These are phyloP conservation scores for Sisymbrium irio DNA, from an alignment of 345 rosid genomes.

Conservation along the genomic window DNA sequence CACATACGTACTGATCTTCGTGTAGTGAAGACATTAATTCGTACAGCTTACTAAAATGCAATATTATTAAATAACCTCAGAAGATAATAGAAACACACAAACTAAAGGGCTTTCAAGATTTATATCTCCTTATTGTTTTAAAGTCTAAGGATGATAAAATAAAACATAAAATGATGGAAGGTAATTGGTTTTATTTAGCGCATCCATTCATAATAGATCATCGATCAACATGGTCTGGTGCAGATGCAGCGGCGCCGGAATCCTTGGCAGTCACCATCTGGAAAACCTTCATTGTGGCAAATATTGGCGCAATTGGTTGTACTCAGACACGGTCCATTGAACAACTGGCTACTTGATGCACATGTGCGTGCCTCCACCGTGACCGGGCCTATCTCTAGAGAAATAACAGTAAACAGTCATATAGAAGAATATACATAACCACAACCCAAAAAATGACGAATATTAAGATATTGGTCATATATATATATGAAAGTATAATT, in stretches of 20 bases:
- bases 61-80: background rate
- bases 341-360: slow-evolving; percentile 18
- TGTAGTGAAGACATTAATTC: background rate
- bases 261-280: slow-evolving; percentile 33
- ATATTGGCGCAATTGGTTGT: slow-evolving; percentile 18
- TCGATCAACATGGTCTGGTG: slow-evolving; percentile 14
- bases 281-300: slow-evolving; percentile 31
- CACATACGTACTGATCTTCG: too few species aligned
- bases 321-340: slow-evolving; percentile 31
- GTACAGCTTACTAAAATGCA: background rate
- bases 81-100: background rate
- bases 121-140: background rate
- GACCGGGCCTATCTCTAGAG: slow-evolving; percentile 16
- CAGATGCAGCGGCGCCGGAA: slow-evolving; percentile 27
- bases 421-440: background rate
- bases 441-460: background rate
- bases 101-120: background rate
- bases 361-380: slow-evolving; percentile 27
- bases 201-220: background rate
- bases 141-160: background rate
- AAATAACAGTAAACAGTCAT: background rate
- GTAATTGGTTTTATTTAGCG: background rate
- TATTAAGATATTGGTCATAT: background rate
- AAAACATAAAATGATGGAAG: background rate
- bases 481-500: background rate